phyloP scores from a whole-genome alignment of 306 rosid genomes.

The Ceratonia siliqua region DNA sequence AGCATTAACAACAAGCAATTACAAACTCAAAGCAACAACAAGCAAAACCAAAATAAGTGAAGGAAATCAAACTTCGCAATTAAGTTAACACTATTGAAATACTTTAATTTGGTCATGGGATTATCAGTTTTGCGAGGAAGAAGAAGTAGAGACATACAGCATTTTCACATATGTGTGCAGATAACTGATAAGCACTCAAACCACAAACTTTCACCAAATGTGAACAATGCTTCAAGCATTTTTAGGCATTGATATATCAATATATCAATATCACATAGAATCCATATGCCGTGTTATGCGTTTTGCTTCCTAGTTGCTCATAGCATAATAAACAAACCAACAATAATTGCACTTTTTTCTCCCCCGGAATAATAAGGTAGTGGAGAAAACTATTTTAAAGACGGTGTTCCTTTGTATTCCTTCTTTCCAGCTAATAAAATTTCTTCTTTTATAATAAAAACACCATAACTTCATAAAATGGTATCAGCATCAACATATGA shows the following conservation, averaged over 20 bases:
- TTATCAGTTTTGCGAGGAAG: neutral
- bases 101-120: neutral
- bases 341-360: neutral
- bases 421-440: neutral
- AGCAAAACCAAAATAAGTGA: neutral
- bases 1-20: constrained; percentile 13
- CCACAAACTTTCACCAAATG: neutral
- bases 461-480: neutral
- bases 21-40: constrained; percentile 10
- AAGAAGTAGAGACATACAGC: neutral
- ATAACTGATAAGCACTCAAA: neutral
- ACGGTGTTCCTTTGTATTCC: neutral
- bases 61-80: neutral
- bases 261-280: neutral
- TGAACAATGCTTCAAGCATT: constrained; percentile 7
- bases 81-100: neutral
- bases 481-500: neutral
- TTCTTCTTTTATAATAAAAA: neutral
- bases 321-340: neutral
- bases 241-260: neutral
- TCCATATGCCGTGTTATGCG: neutral
- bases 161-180: no score
- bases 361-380: neutral
- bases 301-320: constrained; percentile 12
- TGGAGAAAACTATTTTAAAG: neutral